These are phyloP conservation scores for Diaporthe amygdali DNA, from an alignment of 2,329 filamentous ascomycete species.

Conservation along the genomic window DNA sequence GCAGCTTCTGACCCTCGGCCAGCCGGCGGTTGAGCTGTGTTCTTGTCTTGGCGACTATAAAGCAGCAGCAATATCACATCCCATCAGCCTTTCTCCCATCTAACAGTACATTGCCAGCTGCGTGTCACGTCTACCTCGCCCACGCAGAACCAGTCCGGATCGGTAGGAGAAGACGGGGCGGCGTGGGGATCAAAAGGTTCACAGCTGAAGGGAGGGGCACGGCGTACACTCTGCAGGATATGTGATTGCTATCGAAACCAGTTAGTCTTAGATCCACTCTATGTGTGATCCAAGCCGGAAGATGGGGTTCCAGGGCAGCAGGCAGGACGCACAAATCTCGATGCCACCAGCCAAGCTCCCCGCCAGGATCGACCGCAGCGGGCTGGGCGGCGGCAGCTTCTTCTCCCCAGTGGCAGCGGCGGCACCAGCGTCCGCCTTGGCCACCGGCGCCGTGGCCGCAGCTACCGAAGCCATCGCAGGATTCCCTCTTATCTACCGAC, in stretches of 20 bases:
- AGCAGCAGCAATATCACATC: not conserved
- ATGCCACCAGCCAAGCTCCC: constrained; percentile 93
- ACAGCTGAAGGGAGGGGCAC: constrained; percentile 10
- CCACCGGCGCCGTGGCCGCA: constrained; percentile 1
- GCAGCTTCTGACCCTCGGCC: constrained; percentile 82
- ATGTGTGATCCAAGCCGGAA: not conserved
- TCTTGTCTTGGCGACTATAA: constrained; percentile 86
- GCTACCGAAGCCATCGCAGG: not conserved
- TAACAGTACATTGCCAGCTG: not conserved
- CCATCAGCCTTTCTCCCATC: not conserved
- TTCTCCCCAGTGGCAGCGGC: constrained; percentile 29
- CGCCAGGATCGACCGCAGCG: constrained; percentile 87
- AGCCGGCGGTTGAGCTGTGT: constrained; percentile 90
- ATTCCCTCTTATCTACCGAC: too few species aligned
- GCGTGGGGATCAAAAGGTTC: constrained; percentile 11
- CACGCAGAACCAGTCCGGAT: not conserved
- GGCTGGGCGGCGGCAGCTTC: constrained; percentile 64
- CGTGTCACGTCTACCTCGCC: not conserved
- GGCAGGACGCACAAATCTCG: constrained; percentile 80
- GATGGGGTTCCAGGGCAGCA: too few species aligned
- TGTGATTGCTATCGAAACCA: constrained; percentile 68
- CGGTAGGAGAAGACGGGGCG: not conserved
- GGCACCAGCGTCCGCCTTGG: constrained; percentile 29
- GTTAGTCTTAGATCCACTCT: constrained; percentile 31
- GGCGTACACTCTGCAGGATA: constrained; percentile 89